Base-by-base conservation (phyloP, 208 protist genomes). In the Paratrypanosoma confusum region DNA sequence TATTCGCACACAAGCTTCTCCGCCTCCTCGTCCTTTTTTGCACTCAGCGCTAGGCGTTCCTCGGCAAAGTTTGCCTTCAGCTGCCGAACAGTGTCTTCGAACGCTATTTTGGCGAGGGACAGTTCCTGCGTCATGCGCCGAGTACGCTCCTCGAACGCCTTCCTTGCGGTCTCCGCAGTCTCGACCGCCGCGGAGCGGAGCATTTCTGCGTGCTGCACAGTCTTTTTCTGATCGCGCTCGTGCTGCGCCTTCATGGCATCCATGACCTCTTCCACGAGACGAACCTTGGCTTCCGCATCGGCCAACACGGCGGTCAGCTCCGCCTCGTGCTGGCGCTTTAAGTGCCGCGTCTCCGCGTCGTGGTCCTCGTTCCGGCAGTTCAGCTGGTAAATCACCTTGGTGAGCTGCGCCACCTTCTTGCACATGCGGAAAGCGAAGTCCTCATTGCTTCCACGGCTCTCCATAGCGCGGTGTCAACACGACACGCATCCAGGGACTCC, bases 331-430 rank as follows among this genome's bases (percentile, higher is more conserved):
- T 52, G 22, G 10, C 65, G 41, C 1, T 69, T 39, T 29, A 94
- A 52, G 50, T 67, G 75, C 24, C 73, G 51, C 10, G 78, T 59
- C 18, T 93, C 71, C 43, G 67, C 64, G 25, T 96, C 90, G 45
- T 91, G 81, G 54, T 98, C 95, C 52, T 98, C 93, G 29, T 87
- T 92, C 26, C 84, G 73, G 29, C 85, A 95, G 57, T 98, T 96
- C 16, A 98, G 71, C 11, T 95, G 91, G 65, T 97, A 98, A 31
- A 98, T 96, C 1, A 98, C 95, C 48, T 97, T 96, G 1, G 95
- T 98, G 22, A 98, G 76, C 62, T 97, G 93, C 7, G 95, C 95
- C 52, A 98, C 95, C 68, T 98, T 98, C 48, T 98, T 98, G 75
- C 77, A 89, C 88, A 97, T 96, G 45, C 93, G 94, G 35, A 84